Base-by-base conservation (phyloP, 495 filamentous ascomycete genomes). In the Podospora pseudoanserina region DNA sequence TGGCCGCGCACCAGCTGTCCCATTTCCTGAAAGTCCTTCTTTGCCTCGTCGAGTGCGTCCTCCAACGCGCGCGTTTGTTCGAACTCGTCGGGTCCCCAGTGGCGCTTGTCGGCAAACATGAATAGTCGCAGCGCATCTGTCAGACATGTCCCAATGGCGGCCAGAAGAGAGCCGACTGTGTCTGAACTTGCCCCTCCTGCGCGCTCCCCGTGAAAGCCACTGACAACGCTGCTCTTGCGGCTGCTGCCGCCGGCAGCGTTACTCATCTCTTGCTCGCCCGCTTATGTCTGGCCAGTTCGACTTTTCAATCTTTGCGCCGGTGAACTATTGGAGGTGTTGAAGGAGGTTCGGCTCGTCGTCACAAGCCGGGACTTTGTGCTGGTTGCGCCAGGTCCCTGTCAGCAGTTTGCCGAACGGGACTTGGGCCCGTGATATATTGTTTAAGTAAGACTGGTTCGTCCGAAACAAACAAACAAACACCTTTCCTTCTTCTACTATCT, bases 1-100 rank as follows among this genome's bases (percentile, higher is more conserved):
- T 79, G 75, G 16, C 82, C 82, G 59, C 82, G 79, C 20, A 84
- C 79, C 23, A 84, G 71, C 30, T 71, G 72, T 2, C 77, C 77
- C 66, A 84, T 76, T 71, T 83, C 81, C 70, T 84, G 82, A 63
- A 82, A 84, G 73, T 84, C 82, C 74, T 80, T 79, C 70, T 81
- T 82, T 55, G 82, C 82, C 56, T 84, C 82, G 69, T 83, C 82
- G 62, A 84, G 79, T 7, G 78, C 77, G 39, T 79, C 78, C 66
- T 84, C 81, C 0, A 84, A 73, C 56, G 77, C 75, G 28, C 81
- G 81, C 19, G 78, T 71, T 71, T 84, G 82, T 68, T 84, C 81
- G 68, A 80, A 79, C 76, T 83, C 81, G 74, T 83, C 81, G 39
- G 79, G 75, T 0, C 79, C 81, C 82, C 81, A 83, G 26, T 79